Base-by-base conservation (phyloP, 805 yeast genomes). In the Yarrowia yakushimensis region DNA sequence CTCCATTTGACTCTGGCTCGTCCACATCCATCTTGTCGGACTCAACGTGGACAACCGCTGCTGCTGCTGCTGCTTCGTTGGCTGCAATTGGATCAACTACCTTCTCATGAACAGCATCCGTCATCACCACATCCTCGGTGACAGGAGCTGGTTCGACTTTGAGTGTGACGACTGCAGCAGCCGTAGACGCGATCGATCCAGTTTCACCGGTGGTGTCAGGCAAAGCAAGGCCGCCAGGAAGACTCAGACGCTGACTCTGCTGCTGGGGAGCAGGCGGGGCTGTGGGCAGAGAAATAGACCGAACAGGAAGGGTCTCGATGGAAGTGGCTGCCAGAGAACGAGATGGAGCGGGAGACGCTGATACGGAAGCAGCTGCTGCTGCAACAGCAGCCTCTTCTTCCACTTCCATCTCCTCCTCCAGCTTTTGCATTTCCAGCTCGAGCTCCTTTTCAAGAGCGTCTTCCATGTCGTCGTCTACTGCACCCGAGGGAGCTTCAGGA, bases 361-460 rank as follows among this genome's bases (percentile, higher is more conserved):
- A 33, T 4, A 30, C 60, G 4, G 23, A 20, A 13, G 60, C 46
- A 3, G 46, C 27, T 18, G 36, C 60, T 12, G 46, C 46, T 27
- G 36, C 28, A 20, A 27, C 34, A 22, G 46, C 61, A 6, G 46
- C 36, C 18, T 33, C 62, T 41, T 30, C 63, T 22, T 55, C 60
- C 33, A 20, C 65, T 33, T 41, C 54, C 63, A 62, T 36, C 34
- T 57, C 64, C 27, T 50, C 60, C 64, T 59, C 64, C 17, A 36
- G 37, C 31, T 34, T 52, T 18, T 52, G 59, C 59, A 52, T 52
- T n/a, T 52, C 59, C n/a, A 34, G 43, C 25, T 52, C 59, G 4
- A 33, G 37, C 27, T 57, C 63, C 3, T 23, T 60, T 30, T 63
- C 55, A 13, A 42, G 39, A 8, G 59, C 61, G 9, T 42, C 43